Base-by-base conservation (phyloP, 768 basidiomycete genomes). In the Lentinula raphanica region DNA sequence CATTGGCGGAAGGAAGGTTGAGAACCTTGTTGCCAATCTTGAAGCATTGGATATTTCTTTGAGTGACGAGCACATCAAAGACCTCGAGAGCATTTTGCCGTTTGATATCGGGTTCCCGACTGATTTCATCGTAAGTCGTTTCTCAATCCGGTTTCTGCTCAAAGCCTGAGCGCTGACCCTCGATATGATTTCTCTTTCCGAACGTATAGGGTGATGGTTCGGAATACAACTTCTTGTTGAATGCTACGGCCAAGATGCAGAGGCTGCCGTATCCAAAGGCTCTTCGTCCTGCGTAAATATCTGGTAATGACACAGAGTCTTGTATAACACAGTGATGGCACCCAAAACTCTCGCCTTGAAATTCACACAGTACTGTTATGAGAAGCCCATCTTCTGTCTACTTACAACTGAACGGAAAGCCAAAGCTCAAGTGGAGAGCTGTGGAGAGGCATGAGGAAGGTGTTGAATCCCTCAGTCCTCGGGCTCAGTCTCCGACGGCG, bases 81-180 rank as follows among this genome's bases (percentile, higher is more conserved):
- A 60, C 19, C 51, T 79, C 44, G 79, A 79, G 42, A 63, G 66
- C 27, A 57, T 70, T 4, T 1, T 67, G n/a, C 71, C 73, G 1
- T 75, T 78, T 58, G 68, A 74, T 39, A 57, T 55, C 32, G 78
- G 78, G 3, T 79, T 79, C 68, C 75, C 76, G 0, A 27, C 51
- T 44, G 31, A 36, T 7, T 38, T 50, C 21, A n/a, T 64, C 59
- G 40, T 62, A 25, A 57, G 56, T 49, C 23, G 48, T 11, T 19
- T 1, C 13, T 35, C 32, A 35, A 21, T 6, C 39, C n/a, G 11
- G 5, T 40, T 40, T 15, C 13, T 15, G 17, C 39, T 40, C 39
- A 5, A 17, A n/a, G 2, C n/a, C 39, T n/a, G 7, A 40, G 5
- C 19, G 39, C n/a, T 40, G 3, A 40, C n/a, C 7, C n/a, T n/a